These are phyloP conservation scores for Leishmania martiniquensis DNA, from an alignment of 208 protist genomes.

Conservation along the genomic window DNA sequence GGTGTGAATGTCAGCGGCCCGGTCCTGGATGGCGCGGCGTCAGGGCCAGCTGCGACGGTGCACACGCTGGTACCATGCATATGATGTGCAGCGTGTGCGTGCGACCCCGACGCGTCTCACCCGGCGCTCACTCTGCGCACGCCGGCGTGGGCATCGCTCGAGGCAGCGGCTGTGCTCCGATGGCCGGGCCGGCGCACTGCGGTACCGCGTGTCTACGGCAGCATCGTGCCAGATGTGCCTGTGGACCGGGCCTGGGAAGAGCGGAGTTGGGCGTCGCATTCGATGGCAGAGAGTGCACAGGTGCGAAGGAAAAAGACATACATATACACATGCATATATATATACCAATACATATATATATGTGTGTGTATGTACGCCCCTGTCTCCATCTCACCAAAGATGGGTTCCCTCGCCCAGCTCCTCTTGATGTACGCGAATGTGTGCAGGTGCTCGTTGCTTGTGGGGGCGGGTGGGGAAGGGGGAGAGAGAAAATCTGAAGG, in stretches of 20 bases:
- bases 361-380: no score
- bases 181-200: not conserved
- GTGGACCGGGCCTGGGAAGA: not conserved
- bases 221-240: not conserved
- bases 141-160: not conserved
- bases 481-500: no score
- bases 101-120: not conserved
- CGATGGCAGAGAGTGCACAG: not conserved
- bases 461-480: no score
- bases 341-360: no score
- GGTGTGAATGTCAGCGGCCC: not conserved
- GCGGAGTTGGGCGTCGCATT: not conserved
- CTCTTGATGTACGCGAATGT: not conserved
- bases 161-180: not conserved
- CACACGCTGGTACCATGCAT: not conserved
- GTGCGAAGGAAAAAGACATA: no score
- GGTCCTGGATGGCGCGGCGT: not conserved
- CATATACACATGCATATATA: no score
- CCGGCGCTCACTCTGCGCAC: not conserved
- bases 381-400: no score
- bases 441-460: no score
- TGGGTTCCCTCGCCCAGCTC: no score
- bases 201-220: not conserved
- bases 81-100: not conserved
- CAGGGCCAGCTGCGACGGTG: not conserved